Conservation (phyloP, 2,329 filamentous ascomycete genomes). For the Aspergillus sp. region DNA sequence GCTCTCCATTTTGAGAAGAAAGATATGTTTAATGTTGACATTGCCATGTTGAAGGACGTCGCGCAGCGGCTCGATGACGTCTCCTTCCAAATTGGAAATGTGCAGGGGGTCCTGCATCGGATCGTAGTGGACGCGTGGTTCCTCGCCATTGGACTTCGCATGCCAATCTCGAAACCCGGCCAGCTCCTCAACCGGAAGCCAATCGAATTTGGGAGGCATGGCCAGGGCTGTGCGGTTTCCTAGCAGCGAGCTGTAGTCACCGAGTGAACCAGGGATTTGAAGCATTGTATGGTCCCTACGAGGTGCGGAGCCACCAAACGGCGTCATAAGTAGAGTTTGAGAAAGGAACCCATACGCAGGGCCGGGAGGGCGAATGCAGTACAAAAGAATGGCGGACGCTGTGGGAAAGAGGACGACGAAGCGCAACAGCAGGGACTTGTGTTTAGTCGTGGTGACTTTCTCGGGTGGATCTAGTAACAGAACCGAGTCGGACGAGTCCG, state of each 20-base stretch:
- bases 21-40: slow-evolving; percentile 35
- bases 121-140: slow-evolving; percentile 22
- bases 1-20: slow-evolving; percentile 38
- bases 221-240: slow-evolving; percentile 9
- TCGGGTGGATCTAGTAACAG: background rate
- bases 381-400: slow-evolving; percentile 17
- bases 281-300: slow-evolving; percentile 3
- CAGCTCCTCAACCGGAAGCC: slow-evolving; percentile 9
- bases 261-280: slow-evolving; percentile 6
- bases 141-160: background rate
- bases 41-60: slow-evolving; percentile 12
- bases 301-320: slow-evolving; percentile 9
- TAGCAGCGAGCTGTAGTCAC: slow-evolving; percentile 6
- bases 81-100: slow-evolving; percentile 30
- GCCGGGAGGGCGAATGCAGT: slow-evolving; percentile 19
- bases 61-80: slow-evolving; percentile 16
- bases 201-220: slow-evolving; percentile 9
- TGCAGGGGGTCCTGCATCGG: slow-evolving; percentile 32
- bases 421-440: slow-evolving; percentile 6
- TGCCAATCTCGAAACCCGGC: slow-evolving; percentile 17
- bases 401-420: slow-evolving; percentile 15
- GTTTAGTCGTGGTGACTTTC: slow-evolving; percentile 1
- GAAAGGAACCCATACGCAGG: slow-evolving; percentile 17
- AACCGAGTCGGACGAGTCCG: background rate
- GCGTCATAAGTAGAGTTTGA: slow-evolving; percentile 7